These are phyloP conservation scores for Mesotaenium endlicherianum DNA, from an alignment of 139 green algal genomes.

Conservation along the genomic window DNA sequence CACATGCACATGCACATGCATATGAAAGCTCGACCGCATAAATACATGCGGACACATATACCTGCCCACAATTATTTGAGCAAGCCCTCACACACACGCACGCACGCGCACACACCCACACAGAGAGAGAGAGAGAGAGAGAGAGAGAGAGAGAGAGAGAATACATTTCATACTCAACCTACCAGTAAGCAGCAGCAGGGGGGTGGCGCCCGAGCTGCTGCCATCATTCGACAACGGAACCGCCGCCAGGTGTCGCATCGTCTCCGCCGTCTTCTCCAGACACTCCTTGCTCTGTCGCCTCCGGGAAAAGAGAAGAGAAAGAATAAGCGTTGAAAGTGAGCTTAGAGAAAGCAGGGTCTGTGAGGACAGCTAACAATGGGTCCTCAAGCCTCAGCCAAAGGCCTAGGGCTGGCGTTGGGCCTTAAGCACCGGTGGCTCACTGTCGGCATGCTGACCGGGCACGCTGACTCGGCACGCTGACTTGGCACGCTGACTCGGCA, in stretches of 20 bases:
- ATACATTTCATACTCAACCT: neutral
- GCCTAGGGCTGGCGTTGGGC: too few species aligned
- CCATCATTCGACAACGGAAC: too few species aligned
- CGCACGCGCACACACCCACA: too few species aligned
- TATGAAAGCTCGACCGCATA: too few species aligned
- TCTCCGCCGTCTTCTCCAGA: conserved; percentile 53
- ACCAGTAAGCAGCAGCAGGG: conserved; percentile 35
- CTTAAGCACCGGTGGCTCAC: neutral
- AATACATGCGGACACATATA: too few species aligned
- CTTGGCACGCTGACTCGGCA: neutral
- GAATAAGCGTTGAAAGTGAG: neutral
- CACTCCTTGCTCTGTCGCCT: conserved; percentile 53
- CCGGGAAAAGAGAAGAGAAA: neutral
- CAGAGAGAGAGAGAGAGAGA: neutral
- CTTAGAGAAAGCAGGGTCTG: neutral
- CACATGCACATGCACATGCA: too few species aligned
- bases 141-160: neutral
- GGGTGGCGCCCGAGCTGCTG: neutral
- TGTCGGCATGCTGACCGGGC: neutral
- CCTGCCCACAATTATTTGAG: too few species aligned
- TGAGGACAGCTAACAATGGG: neutral
- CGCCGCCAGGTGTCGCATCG: conserved; percentile 48
- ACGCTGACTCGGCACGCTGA: neutral
- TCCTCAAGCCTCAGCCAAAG: neutral
- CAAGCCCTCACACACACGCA: too few species aligned